Base-by-base conservation (phyloP, 345 rosid species). In the Euphorbia tirucalli region DNA sequence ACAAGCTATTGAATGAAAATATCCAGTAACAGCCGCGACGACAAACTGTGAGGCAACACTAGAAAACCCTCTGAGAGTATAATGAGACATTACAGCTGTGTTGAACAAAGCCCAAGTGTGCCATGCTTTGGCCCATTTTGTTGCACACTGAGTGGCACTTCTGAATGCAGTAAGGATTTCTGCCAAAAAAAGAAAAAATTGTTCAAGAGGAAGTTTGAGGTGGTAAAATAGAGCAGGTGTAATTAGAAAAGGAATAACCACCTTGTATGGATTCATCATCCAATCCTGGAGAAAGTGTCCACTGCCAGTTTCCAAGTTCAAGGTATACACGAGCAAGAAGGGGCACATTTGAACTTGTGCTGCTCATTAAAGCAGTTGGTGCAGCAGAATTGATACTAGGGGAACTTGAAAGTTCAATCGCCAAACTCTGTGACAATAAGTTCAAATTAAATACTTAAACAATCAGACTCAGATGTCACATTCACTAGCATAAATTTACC, bases 121-220 rank as follows among this genome's bases (percentile, higher is more conserved):
- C 99, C 99, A 95, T 83, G 98, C 96, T 78, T 90, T 95, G 59
- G 88, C 91, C 99, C 99, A 90, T 76, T 90, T 83, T 62, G 87
- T 68, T 18, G 97, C 97, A 75, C 76, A 92, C 27, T 79, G 85
- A 37, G 99, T 92, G 73, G 98, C 93, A 65, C 81, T 88, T 83
- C 85, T 69, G 79, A 90, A 90, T 9, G 99, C 86, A 32, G 75
- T 73, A 74, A 84, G 93, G 71, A 90, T 92, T 75, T 90, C 99
- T 95, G 82, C 74, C 50, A 35, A 21, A 52, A 44, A 25, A 16
- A 66, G 57, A 61, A 58, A 10, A 35, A 21, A 39, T 7, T 10
- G 41, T 48, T 28, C 13, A 30, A 30, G 16, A 61, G 4, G 65
- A 30, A 43, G 21, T n/a, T 24, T n/a, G 2, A n/a, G 50, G n/a